Percentiles rank a stretch among this genome's conserved stretches.
These are phyloP conservation scores for Cladosporium sphaerospermum DNA, from an alignment of 2,329 filamentous ascomycete genomes.

Conservation along the genomic window DNA sequence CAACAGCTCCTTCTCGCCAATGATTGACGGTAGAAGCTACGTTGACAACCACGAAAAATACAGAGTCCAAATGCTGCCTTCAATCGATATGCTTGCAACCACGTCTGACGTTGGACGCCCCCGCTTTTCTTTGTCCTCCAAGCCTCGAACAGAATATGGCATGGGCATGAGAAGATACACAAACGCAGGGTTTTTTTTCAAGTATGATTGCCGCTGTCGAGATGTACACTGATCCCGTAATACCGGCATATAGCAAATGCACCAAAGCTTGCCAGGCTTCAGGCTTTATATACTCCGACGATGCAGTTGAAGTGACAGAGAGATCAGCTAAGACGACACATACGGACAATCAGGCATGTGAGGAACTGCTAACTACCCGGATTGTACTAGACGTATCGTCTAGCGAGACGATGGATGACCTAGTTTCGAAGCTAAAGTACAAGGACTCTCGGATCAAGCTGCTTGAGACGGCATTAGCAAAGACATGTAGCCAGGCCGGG, in stretches of 20 bases:
- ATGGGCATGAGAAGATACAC: background rate
- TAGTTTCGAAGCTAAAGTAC: conserved; percentile 21
- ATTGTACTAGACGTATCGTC: too few relatives aligned
- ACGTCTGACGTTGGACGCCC: too few relatives aligned
- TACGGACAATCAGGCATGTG: too few relatives aligned
- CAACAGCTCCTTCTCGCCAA: background rate
- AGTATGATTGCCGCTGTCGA: conserved; percentile 39
- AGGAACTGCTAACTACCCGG: too few relatives aligned
- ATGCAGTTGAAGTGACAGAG: conserved; percentile 12
- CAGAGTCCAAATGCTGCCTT: too few relatives aligned
- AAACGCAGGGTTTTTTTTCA: background rate
- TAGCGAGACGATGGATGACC: conserved; percentile 6
- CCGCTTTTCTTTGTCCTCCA: too few relatives aligned
- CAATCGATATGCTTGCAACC: too few relatives aligned
- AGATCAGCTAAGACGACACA: background rate
- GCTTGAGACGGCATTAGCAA: conserved; percentile 22
- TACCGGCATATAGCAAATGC: conserved; percentile 41
- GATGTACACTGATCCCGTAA: conserved; percentile 43
- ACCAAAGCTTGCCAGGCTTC: conserved; percentile 38
- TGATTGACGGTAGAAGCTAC: too few relatives aligned
- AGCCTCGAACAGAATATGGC: too few relatives aligned
- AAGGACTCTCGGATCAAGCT: conserved; percentile 25
- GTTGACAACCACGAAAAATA: too few relatives aligned
- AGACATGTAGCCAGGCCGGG: background rate
- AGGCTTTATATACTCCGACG: conserved; percentile 36